Base-by-base conservation (phyloP, 352 stramenopile genomes). In the Albugo candida region DNA sequence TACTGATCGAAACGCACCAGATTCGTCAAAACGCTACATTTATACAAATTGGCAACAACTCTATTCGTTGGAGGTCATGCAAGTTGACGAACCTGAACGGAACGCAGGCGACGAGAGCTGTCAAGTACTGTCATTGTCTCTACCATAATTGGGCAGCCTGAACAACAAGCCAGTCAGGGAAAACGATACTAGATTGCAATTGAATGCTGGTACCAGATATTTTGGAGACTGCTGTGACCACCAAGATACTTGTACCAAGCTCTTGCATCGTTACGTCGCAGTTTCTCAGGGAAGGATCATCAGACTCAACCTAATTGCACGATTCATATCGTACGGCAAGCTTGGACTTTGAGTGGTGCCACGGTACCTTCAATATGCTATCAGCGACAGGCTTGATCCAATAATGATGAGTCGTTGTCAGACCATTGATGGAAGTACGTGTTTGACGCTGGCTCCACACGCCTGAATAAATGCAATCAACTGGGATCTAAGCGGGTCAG, bases 301-400 rank as follows among this genome's bases (percentile, higher is more conserved):
- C 79, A 10, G 76, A 76, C 62, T 92, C 79, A 40, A 92, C 65
- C 74, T 74, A 36, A 6, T 34, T 36, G n/a, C 16, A 18, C 36
- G 20, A 31, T 41, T n/a, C 38, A 48, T 14, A 49, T 19, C 38
- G 8, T 10, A 43, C 38, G 8, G 3, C 8, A 3, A 3, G 17
- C 17, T 19, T 43, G 3, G 8, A 43, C 3, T 24, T 24, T n/a
- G 3, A 43, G 38, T 10, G 17, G 3, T 43, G 3, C 38, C 8
- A 24, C 3, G n/a, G n/a, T 45, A 70, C 65, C 62, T 92, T 92
- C 36, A 86, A 52, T 45, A 92, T 88, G 17, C 78, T 74, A 53
- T 92, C 78, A 3, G 78, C 68, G n/a, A 85, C 75, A 14, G 78
- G 75, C 42, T 81, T 83, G 56, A 92, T 85, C 78, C 78, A 92